Evolutionary conservation across 495 filamentous ascomycete genomes (phyloP).

Genomic region (Lentithecium fluviatile): DNA sequence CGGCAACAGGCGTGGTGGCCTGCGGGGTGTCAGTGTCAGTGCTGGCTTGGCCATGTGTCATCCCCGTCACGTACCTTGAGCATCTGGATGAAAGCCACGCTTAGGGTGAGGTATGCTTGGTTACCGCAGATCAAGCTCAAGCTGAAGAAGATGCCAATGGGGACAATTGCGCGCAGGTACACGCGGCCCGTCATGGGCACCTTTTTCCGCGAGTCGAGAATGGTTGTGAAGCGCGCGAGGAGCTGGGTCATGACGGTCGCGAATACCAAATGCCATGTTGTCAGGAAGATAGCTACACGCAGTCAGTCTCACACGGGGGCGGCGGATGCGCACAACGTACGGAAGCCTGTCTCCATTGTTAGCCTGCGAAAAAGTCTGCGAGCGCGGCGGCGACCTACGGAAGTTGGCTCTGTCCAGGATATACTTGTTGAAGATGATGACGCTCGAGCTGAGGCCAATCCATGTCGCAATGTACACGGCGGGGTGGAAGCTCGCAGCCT

Average conservation of each 20-base stretch:
- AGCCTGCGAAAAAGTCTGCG: slow-evolving; percentile 2
- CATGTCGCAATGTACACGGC: slow-evolving; percentile 84
- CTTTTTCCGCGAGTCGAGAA: slow-evolving; percentile 84
- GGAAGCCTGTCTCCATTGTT: slow-evolving; percentile 38
- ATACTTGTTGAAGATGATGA: slow-evolving; percentile 99
- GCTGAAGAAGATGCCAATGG: slow-evolving; percentile 90
- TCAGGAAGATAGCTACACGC: slow-evolving; percentile 65
- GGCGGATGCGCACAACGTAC: slow-evolving; percentile 32
- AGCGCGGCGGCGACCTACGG: slow-evolving; percentile 58
- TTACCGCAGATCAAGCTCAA: slow-evolving; percentile 93
- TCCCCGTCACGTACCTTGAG: slow-evolving; percentile 64
- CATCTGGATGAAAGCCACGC: slow-evolving; percentile 97
- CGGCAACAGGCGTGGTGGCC: slow-evolving; percentile 89
- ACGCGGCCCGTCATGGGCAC: slow-evolving; percentile 93
- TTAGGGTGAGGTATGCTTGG: slow-evolving; percentile 87
- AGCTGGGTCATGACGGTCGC: slow-evolving; percentile 89
- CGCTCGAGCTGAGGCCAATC: slow-evolving; percentile 87
- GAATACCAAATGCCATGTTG: slow-evolving; percentile 89
- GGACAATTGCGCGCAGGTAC: slow-evolving; percentile 86
- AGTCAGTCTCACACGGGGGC: slow-evolving; percentile 13
- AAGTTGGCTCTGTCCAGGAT: slow-evolving; percentile 82
- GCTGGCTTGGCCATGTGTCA: background rate
- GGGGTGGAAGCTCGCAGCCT: slow-evolving; percentile 70
- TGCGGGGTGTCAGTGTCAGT: slow-evolving; percentile 38
- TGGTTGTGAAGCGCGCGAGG: slow-evolving; percentile 76